Percentiles rank a stretch among this genome's conserved stretches.
Evolutionary conservation across 148 eudicot species (phyloP).

Genomic region (Polygonum aviculare): DNA sequence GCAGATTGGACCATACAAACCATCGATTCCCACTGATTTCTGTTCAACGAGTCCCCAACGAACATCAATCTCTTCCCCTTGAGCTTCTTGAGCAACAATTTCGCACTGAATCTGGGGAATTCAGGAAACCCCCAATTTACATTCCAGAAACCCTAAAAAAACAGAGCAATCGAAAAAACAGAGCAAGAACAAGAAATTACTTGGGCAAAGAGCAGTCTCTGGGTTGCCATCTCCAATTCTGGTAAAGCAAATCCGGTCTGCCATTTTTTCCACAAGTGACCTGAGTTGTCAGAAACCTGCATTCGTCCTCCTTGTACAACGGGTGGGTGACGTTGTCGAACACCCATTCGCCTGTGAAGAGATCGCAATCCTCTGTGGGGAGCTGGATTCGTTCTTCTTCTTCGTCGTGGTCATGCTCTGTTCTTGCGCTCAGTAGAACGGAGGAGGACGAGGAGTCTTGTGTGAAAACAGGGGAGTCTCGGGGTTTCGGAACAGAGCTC

Average conservation of each 20-base stretch:
- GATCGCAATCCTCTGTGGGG: conserved; percentile 73
- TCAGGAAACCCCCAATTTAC: neutral
- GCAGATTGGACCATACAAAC: conserved; percentile 80
- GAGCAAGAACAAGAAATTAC: conserved; percentile 26
- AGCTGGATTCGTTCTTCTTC: conserved; percentile 45
- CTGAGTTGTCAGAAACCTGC: conserved; percentile 71
- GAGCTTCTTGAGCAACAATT: conserved; percentile 70
- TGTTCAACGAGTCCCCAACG: conserved; percentile 88
- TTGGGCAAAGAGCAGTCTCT: conserved; percentile 76
- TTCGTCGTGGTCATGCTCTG: conserved; percentile 26
- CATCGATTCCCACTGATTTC: conserved; percentile 99
- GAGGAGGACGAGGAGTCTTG: neutral
- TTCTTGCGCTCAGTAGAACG: conserved; percentile 4
- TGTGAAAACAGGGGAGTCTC: neutral
- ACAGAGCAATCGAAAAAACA: neutral
- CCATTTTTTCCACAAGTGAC: conserved; percentile 91
- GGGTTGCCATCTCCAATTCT: conserved; percentile 96
- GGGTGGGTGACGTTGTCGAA: conserved; percentile 68
- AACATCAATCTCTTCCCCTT: conserved; percentile 91
- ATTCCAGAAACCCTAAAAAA: neutral
- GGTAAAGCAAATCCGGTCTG: conserved; percentile 59
- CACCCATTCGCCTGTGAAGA: conserved; percentile 78
- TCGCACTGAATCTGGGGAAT: conserved; percentile 53
- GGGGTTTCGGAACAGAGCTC: conserved; percentile 13
- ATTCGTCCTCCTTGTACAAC: conserved; percentile 61